A percentile compares a stretch with the other conserved stretches of the same genome.
These are phyloP conservation scores for Xerocomus nothofagi DNA, from an alignment of 1,284 basidiomycete genomes.

Conservation along the genomic window DNA sequence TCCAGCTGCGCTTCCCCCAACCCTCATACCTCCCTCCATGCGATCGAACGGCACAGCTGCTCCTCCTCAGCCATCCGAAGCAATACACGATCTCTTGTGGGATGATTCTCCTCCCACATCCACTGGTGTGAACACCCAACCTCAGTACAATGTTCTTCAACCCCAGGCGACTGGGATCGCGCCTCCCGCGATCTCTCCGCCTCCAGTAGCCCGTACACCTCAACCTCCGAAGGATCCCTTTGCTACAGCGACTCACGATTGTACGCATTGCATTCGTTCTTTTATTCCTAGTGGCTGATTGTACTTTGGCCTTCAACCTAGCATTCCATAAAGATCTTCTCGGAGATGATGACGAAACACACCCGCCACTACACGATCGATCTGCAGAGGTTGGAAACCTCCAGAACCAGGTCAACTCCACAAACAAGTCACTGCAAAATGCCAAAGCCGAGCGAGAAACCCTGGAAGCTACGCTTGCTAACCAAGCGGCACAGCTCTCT, in stretches of 20 bases:
- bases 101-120: conserved; percentile 66
- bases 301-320: conserved; percentile 17
- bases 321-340: conserved; percentile 54
- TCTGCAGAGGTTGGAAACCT: conserved; percentile 85
- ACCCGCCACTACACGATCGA: conserved; percentile 58
- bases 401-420: conserved; percentile 83
- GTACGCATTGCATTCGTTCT: conserved; percentile 26
- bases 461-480: conserved; percentile 57
- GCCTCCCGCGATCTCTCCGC: conserved; percentile 12
- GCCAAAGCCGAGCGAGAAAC: conserved; percentile 58
- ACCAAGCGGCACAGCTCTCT: conserved; percentile 69
- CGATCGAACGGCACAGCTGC: conserved; percentile 40
- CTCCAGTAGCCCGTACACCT: conserved; percentile 25
- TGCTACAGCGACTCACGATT: conserved; percentile 24
- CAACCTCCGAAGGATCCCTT: conserved; percentile 44
- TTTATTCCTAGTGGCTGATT: conserved; percentile 18
- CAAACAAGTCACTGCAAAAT: conserved; percentile 64
- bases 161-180: conserved; percentile 36
- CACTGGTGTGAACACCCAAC: conserved; percentile 37
- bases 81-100: conserved; percentile 50
- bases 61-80: conserved; percentile 39
- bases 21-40: conserved; percentile 82
- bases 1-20: conserved; percentile 69
- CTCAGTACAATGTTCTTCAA: conserved; percentile 38
- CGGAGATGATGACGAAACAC: conserved; percentile 63